These are phyloP conservation scores for Eimeria sp. DNA, from an alignment of 169 alveolate species.

Conservation along the genomic window DNA sequence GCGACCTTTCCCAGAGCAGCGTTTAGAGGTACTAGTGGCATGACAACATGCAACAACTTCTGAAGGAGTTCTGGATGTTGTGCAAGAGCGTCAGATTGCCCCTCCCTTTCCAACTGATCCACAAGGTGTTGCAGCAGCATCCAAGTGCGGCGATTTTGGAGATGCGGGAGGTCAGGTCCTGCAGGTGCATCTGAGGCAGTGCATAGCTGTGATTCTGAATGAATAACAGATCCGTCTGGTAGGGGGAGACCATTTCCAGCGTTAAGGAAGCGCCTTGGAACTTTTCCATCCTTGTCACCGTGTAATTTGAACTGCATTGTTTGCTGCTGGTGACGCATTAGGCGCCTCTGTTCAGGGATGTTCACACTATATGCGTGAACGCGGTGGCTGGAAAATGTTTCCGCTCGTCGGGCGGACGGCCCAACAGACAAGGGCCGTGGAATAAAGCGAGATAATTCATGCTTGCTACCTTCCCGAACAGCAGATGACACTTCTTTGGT, in stretches of 20 bases:
- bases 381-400: background rate
- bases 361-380: conserved; percentile 23
- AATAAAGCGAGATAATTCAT: background rate
- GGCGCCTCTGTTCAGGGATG: conserved; percentile 47
- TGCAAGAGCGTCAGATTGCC: conserved; percentile 16
- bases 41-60: conserved; percentile 25
- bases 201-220: background rate
- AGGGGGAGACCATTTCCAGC: background rate
- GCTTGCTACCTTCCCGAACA: background rate
- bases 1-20: background rate
- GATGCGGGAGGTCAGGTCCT: conserved; percentile 18
- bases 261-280: background rate
- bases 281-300: background rate
- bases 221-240: background rate
- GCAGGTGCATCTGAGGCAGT: background rate
- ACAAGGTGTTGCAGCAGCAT: conserved; percentile 58
- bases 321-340: background rate
- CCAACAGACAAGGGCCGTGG: conserved; percentile 48
- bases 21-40: conserved; percentile 19
- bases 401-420: background rate
- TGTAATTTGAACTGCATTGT: background rate
- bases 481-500: background rate
- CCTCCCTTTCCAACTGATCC: conserved; percentile 42
- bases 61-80: conserved; percentile 49
- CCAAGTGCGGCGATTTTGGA: conserved; percentile 67